These are phyloP conservation scores for Solanum sitiens DNA, from an alignment of 257 asterid genomes.

Conservation along the genomic window DNA sequence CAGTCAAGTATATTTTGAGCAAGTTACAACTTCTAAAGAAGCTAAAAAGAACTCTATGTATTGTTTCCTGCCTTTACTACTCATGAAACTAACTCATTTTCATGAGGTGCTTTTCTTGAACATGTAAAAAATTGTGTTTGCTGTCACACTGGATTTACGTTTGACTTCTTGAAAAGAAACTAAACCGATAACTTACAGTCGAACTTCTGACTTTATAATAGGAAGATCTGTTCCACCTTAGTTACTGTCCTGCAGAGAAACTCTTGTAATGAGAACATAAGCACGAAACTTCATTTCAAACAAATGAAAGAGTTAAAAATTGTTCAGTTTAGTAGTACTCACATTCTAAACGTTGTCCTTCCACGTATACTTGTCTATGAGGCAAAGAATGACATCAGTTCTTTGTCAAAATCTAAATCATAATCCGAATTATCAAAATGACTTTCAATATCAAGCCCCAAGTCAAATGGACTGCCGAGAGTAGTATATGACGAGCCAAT, in stretches of 20 bases:
- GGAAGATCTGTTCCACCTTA: background rate
- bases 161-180: background rate
- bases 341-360: background rate
- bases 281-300: background rate
- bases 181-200: background rate
- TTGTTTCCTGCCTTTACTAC: background rate
- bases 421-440: background rate
- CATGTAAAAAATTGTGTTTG: background rate
- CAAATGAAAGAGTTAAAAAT: background rate
- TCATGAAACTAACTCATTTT: background rate
- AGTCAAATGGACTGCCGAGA: conserved; percentile 10
- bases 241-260: background rate
- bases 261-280: background rate
- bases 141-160: background rate
- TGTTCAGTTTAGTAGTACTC: background rate
- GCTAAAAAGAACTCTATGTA: background rate
- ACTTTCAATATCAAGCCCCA: background rate
- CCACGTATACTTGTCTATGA: background rate
- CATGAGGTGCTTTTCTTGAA: background rate
- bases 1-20: background rate
- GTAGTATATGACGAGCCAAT: background rate
- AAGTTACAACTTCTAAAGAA: background rate
- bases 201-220: background rate
- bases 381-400: conserved; percentile 5
- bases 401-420: background rate